Base-by-base conservation (phyloP, 345 rosid genomes). In the Noccaea caerulescens region DNA sequence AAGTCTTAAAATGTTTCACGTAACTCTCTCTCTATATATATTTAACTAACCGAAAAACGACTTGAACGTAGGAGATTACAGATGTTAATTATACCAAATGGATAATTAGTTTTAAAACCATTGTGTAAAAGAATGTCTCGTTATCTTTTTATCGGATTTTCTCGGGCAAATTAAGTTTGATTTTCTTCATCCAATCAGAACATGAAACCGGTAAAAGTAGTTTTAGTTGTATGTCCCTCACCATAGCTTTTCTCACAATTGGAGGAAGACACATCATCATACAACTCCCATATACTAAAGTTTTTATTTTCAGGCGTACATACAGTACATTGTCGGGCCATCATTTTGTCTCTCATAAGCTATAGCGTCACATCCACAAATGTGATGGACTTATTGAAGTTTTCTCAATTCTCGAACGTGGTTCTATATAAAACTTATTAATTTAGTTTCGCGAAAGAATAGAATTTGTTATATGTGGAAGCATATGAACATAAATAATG, bases 261-360 rank as follows among this genome's bases (percentile, higher is more conserved):
- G 13, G 74, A 62, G 65, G 70, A 69, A 54, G 70, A 75, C 74
- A 39, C 74, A 63, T 54, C 75, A 76, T 16, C 75, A 76, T 16
- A 62, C 54, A 61, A 68, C 64, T 68, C 52, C 61, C 63, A 60
- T 46, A 25, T 42, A 5, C 2, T 46, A 66, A 65, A 54, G 43
- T 6, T 23, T 55, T 67, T 30, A 13, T 51, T 38, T 27, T 41
- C 69, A 45, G 43, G 25, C 41, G 33, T 36, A 36, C 20, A 36
- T 10, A 63, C 7, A 33, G 37, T 63, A 46, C 57, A 63, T 46
- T 65, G 65, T 64, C 58, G 57, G 18, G 30, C 45, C 72, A 73
- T 66, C 77, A 73, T 65, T 39, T 58, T 72, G 77, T 64, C 77
- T 64, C 58, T 57, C 30, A 41, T 25, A 51, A 37, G 59, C 4